Evolutionary conservation across 345 rosid species (phyloP), one percentile per base, ranked within the genome.

Genomic region (Salix caprea): DNA sequence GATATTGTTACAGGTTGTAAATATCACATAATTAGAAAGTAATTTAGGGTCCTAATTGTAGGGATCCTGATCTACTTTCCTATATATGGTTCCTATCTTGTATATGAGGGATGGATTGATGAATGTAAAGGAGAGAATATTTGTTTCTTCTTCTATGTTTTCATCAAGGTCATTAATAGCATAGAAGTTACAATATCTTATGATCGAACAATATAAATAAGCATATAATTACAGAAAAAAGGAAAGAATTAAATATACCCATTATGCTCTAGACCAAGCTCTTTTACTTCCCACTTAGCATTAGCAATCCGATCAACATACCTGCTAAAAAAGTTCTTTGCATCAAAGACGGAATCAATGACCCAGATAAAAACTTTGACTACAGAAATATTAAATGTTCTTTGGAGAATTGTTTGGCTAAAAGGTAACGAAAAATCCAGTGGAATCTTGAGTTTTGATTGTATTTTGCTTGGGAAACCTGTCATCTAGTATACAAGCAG

Each of bases 241-340:
- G 13, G 26, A 79, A 52, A 16, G 24, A 39, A 72, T 37, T 82
- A 74, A 78, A 89, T 97, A 68, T 79, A 96, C 98, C 99, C 98
- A 81, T 96, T 96, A 73, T 96, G 99, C 85, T 96, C 99, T 66
- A 96, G 82, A 52, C 99, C 99, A 28, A 96, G 90, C 86, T 96
- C 99, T 86, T 90, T 96, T 68, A 94, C 81, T 85, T 96, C 99
- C 99, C 99, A 96, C 84, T 91, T 96, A 32, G 96, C 91, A 81
- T 88, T 89, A 77, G 97, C 91, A 81, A 96, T 87, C 71, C 97
- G 90, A 84, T 96, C 99, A 16, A 88, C 93, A 82, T 94, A 96
- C 83, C 98, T 96, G 89, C 46, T 76, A 80, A 80, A 84, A 36
- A 32, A 54, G 37, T 74, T 58, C 65, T 56, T 73, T 34, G 6